Conservation (phyloP, 2,329 filamentous ascomycete species). For the Stylonectria norvegica region DNA sequence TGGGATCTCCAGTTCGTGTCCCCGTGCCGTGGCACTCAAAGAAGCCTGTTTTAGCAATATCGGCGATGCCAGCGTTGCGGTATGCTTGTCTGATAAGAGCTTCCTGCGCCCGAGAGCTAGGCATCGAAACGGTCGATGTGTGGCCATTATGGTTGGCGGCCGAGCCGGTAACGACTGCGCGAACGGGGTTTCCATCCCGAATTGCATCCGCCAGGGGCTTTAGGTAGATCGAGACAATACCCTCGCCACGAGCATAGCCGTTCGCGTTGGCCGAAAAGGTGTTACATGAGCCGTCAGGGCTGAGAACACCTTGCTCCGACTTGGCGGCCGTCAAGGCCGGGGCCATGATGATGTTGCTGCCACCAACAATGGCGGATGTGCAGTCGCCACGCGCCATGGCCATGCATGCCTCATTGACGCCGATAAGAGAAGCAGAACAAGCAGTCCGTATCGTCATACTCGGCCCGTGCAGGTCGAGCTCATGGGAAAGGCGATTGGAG, state of each 20-base stretch:
- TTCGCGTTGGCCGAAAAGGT: conserved; percentile 34
- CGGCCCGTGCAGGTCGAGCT: background rate
- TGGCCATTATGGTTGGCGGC: conserved; percentile 23
- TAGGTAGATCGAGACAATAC: conserved; percentile 28
- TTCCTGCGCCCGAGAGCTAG: conserved; percentile 19
- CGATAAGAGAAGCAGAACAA: conserved; percentile 35
- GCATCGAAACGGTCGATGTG: conserved; percentile 23
- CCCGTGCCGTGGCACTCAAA: conserved; percentile 32
- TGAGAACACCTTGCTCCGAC: conserved; percentile 17
- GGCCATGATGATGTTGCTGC: conserved; percentile 34
- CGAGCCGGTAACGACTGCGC: conserved; percentile 21
- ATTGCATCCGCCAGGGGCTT: conserved; percentile 31
- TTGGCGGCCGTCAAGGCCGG: conserved; percentile 19
- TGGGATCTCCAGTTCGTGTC: conserved; percentile 38
- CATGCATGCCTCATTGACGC: conserved; percentile 17
- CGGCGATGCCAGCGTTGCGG: conserved; percentile 11
- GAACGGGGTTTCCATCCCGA: conserved; percentile 19
- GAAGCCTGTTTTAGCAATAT: conserved; percentile 7
- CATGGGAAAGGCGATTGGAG: background rate
- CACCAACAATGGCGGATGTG: conserved; percentile 34
- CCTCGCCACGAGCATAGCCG: conserved; percentile 35
- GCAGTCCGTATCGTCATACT: conserved; percentile 23
- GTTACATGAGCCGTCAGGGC: conserved; percentile 24
- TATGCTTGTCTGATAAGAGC: conserved; percentile 15
- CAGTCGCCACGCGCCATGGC: conserved; percentile 33